Evolutionary conservation across 495 filamentous ascomycete species (phyloP).

Genomic region (Jackrogersella minutella): DNA sequence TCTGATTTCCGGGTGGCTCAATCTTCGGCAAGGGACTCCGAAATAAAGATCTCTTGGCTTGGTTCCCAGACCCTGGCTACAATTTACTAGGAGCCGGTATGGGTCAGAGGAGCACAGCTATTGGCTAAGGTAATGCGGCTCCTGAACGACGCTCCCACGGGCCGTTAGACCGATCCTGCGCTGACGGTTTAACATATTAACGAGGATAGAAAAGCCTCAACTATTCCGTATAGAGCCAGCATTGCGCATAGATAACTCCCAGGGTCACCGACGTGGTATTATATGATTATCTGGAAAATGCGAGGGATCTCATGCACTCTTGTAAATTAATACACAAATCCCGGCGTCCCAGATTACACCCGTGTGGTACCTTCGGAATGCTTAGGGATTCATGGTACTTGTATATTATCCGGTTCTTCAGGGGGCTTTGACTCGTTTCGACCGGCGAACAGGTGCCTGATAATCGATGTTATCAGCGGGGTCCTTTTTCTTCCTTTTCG

Average conservation of each 20-base stretch:
- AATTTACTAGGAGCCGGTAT: constrained; percentile 34
- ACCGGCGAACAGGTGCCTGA: constrained; percentile 29
- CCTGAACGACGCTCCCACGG: constrained; percentile 42
- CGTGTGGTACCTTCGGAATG: constrained; percentile 16
- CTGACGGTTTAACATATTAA: constrained; percentile 19
- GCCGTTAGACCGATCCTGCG: constrained; percentile 41
- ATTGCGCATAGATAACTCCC: neutral
- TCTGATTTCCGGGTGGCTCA: constrained; percentile 19
- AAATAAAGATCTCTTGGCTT: constrained; percentile 42
- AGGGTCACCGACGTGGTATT: constrained; percentile 35
- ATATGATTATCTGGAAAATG: constrained; percentile 14
- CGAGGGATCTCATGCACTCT: constrained; percentile 16
- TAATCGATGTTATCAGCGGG: constrained; percentile 25
- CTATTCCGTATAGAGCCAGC: constrained; percentile 12
- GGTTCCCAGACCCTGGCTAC: constrained; percentile 26
- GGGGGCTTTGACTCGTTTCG: constrained; percentile 34
- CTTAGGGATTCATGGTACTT: constrained; percentile 11
- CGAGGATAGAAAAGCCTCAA: constrained; percentile 24
- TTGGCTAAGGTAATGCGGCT: constrained; percentile 33
- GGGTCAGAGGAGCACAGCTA: constrained; percentile 13
- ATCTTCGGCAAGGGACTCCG: constrained; percentile 41
- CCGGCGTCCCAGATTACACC: constrained; percentile 34
- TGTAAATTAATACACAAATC: constrained; percentile 28
- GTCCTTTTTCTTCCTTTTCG: constrained; percentile 47
- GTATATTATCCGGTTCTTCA: constrained; percentile 17